Percentiles rank a stretch among this genome's conserved stretches.
Conservation (phyloP, 805 yeast species). For the Torulaspora maleeae region DNA sequence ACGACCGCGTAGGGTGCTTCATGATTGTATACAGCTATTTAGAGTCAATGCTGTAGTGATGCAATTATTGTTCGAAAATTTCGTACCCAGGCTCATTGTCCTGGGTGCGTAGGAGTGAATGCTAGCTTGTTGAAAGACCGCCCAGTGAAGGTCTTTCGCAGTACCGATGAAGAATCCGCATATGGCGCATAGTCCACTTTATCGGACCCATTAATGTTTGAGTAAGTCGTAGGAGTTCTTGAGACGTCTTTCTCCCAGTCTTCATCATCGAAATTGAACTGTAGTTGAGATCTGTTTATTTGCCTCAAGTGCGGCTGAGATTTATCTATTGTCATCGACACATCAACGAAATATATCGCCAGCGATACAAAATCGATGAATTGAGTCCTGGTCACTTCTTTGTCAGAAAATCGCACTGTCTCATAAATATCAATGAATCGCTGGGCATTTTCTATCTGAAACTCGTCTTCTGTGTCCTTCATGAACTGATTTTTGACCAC, state of each 20-base stretch:
- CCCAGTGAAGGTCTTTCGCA: conserved; percentile 19
- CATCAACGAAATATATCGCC: conserved; percentile 36
- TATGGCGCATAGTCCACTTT: conserved; percentile 12
- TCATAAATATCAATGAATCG: conserved; percentile 58
- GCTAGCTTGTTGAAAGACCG: conserved; percentile 20
- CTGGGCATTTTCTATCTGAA: conserved; percentile 19
- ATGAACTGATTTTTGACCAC: conserved; percentile 22
- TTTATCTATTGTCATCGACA: conserved; percentile 18
- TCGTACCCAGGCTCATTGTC: background rate
- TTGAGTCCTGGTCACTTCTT: conserved; percentile 52
- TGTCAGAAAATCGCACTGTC: conserved; percentile 59
- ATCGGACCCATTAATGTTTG: conserved; percentile 1
- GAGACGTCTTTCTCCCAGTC: conserved; percentile 13
- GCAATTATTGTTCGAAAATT: background rate
- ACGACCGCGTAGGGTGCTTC: background rate
- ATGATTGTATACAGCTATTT: background rate
- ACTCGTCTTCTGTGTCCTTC: conserved; percentile 8
- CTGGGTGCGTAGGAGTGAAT: conserved; percentile 1
- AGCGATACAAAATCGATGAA: conserved; percentile 55
- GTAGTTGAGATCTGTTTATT: conserved; percentile 10
- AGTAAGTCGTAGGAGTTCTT: conserved; percentile 5
- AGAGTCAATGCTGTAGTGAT: background rate
- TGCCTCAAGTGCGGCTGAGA: conserved; percentile 6
- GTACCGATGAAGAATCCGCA: conserved; percentile 13
- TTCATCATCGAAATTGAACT: conserved; percentile 12